Evolutionary conservation across 495 filamentous ascomycete genomes (phyloP), one percentile per base, ranked within the genome.

Genomic region (Patellaria atrata): DNA sequence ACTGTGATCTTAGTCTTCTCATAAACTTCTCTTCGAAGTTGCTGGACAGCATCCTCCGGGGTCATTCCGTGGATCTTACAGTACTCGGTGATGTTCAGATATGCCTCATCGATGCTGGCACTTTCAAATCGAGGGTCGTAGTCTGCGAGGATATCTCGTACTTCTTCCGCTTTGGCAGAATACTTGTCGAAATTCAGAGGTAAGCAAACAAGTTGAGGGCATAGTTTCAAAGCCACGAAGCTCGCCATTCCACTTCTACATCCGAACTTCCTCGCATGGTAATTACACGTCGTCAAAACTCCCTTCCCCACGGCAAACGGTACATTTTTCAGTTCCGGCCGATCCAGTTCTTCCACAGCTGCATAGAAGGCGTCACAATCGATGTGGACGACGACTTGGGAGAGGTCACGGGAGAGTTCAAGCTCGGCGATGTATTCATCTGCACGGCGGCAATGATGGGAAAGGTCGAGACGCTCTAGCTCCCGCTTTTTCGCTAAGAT

Each of bases 341-440:
- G 67, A 52, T 94, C 84, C 17, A 99, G 68, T 47, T 82, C 83
- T 55, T 96, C 89, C 5, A 96, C 91, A 1, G 86, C 82, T 0
- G 89, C 89, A 50, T 86, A 99, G 60, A 99, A 99, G 13, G 91
- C 89, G 60, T 99, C 89, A 55, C 89, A 99, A 56, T 99, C 89
- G 20, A 99, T 66, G 53, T 99, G 89, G 0, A 94, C 76, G 17
- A 96, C 70, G 30, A 70, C 60, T 52, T 94, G 89, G 9, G 70
- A 67, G n/a, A 96, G 61, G 50, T 96, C 87, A 5, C 89, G 70
- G 11, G 67, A 66, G 1, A 67, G 45, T 45, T 96, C 89, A 8
- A 94, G 64, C 43, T 86, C 71, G 1, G 73, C 68, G 35, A 94
- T 72, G 45, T 80, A 75, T 35, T 82, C 81, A 53, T 96, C 85